These are phyloP conservation scores for Leccinum uliginosum DNA, from an alignment of 768 basidiomycete genomes.

Conservation along the genomic window DNA sequence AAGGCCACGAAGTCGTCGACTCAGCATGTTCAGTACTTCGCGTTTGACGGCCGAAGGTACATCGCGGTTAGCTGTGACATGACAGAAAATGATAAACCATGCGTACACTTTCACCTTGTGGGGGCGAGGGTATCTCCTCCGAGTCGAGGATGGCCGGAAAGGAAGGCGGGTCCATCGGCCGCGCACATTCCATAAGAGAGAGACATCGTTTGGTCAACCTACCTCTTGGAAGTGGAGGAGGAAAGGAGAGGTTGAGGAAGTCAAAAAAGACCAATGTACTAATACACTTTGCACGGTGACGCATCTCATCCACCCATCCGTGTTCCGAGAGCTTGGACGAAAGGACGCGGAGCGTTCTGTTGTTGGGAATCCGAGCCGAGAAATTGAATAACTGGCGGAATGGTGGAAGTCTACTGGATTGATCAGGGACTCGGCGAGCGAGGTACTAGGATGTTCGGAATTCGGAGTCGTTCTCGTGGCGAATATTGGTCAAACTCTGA, in stretches of 20 bases:
- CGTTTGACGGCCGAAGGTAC: constrained; percentile 48
- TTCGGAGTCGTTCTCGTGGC: too few relatives aligned
- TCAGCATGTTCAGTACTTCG: constrained; percentile 36
- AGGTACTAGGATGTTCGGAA: too few relatives aligned
- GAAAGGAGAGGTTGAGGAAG: neutral
- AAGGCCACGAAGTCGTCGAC: too few relatives aligned
- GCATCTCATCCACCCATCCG: constrained; percentile 63
- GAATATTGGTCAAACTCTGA: too few relatives aligned
- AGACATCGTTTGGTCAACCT: neutral
- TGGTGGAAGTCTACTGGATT: too few relatives aligned
- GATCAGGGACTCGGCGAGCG: too few relatives aligned
- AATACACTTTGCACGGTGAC: constrained; percentile 57
- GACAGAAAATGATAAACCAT: neutral
- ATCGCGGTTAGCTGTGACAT: constrained; percentile 37
- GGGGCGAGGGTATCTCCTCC: constrained; percentile 38
- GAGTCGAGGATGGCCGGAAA: constrained; percentile 40
- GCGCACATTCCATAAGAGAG: constrained; percentile 39
- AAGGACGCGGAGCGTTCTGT: constrained; percentile 45
- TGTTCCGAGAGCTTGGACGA: constrained; percentile 56
- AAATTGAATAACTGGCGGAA: too few relatives aligned
- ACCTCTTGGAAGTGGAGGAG: neutral
- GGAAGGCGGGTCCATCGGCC: constrained; percentile 43
- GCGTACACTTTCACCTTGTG: constrained; percentile 37
- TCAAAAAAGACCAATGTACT: constrained; percentile 16
- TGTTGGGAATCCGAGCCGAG: constrained; percentile 18